Base-by-base conservation (phyloP, 2,329 filamentous ascomycete species). In the Penicillium sp. region DNA sequence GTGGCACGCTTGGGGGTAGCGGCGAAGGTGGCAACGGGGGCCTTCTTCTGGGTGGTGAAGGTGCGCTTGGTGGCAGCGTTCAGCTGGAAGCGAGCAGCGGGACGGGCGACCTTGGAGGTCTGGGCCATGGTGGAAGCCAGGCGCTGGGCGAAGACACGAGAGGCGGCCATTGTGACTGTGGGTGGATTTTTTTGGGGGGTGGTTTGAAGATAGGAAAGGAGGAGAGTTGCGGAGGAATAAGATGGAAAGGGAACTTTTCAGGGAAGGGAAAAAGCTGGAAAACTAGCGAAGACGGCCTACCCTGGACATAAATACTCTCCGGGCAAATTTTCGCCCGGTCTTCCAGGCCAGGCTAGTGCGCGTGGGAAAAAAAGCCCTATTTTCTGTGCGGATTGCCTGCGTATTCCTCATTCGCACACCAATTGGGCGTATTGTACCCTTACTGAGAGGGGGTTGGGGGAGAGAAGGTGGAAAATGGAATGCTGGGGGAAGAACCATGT, bases 81-180 rank as follows among this genome's bases (percentile, higher is more conserved):
- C 65, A 83, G 66, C 69, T 79, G 77, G 67, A 78, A 76, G 67
- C 84, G 84, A 69, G 84, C 73, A 73, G 83, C 83, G 76, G 85
- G 85, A 74, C 86, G 85, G 74, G 85, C 85, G 74, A 83, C 84
- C 83, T 86, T 87, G 76, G 83, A 82, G 82, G 85, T 85, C 76
- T 85, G 81, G 67, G 71, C 72, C 69, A 75, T 72, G 71, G 82
- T 79, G 74, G 65, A 59, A 60, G 85, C 84, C 78, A 89, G 80
- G 74, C 86, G 83, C 69, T 84, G 84, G 72, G 85, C 82, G 76
- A 88, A 79, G 73, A 88, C 80, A 77, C 86, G 85, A 73, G 82
- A 77, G 74, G 82, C 80, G 73, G 85, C 83, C 86, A 90, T 90
- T 88, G 80, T 81, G 80, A 83, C 77, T 77, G 73, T 76, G 39